Base-by-base conservation (phyloP, 352 stramenopile genomes). In the Stramenopiles sp. region DNA sequence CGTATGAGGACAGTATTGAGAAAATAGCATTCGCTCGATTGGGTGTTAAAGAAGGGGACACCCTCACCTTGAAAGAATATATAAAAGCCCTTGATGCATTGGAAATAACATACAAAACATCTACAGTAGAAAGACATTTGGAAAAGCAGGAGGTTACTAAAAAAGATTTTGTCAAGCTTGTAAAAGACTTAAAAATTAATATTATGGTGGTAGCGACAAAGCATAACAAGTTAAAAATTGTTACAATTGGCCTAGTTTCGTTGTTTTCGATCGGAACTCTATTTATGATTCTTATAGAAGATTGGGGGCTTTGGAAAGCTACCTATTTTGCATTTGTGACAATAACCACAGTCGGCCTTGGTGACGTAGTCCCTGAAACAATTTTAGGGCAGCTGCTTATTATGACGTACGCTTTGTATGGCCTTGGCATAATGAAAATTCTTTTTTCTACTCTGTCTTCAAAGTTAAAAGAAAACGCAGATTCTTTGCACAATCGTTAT, bases 341-440 rank as follows among this genome's bases (percentile, higher is more conserved):
- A 31, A 90, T 94, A 80, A 93, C 89, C 32, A 94, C 89, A 0
- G 89, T 94, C 27, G 89, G 89, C 0, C 93, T 92, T 78, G 89
- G 89, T 23, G 89, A 94, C 69, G 93, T 94, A 63, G 88, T 88
- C 0, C 89, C 89, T 23, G 83, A 91, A 78, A 92, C 89, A 0
- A 87, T 93, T 32, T 81, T 90, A 6, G 89, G 89, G 0, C 88
- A 89, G 20, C 86, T 94, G 80, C 80, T 94, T 0, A 88, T 88
- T 32, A 92, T 88, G 0, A 27, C 53, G 20, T 69, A 23, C 53
- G 53, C 53, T 27, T 23, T 69, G 53, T 27, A 23, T 27, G 53
- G 53, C 53, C 53, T 69, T 69, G 53, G 53, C n/a, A n/a, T n/a
- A n/a, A n/a, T n/a, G n/a, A n/a, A n/a, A n/a, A n/a, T n/a, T n/a